A percentile compares a stretch with the other conserved stretches of the same genome.
These are phyloP conservation scores for Cyphellophora europaea DNA, from an alignment of 2,329 filamentous ascomycete species.

Conservation along the genomic window DNA sequence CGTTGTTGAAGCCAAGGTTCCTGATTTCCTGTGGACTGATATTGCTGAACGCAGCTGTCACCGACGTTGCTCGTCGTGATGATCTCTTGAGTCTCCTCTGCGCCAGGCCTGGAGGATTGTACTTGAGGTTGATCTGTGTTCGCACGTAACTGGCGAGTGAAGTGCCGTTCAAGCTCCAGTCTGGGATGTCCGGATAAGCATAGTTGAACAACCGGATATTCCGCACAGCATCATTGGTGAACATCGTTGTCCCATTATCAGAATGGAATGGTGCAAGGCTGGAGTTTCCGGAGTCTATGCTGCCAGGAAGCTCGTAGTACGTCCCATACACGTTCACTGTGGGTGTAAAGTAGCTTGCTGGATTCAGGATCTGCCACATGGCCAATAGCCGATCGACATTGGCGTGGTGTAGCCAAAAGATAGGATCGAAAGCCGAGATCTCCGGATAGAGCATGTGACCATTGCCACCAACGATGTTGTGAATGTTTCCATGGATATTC, in stretches of 20 bases:
- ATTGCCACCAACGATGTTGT: conserved; percentile 45
- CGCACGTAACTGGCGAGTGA: conserved; percentile 31
- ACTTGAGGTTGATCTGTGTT: conserved; percentile 50
- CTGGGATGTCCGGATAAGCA: conserved; percentile 58
- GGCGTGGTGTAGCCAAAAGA: conserved; percentile 67
- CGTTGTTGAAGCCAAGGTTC: conserved; percentile 21
- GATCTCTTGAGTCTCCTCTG: conserved; percentile 1
- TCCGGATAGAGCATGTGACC: conserved; percentile 63
- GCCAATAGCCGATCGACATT: conserved; percentile 68
- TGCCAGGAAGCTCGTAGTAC: conserved; percentile 29
- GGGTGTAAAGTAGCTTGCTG: conserved; percentile 41
- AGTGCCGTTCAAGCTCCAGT: conserved; percentile 29
- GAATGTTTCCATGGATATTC: conserved; percentile 37
- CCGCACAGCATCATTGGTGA: conserved; percentile 56
- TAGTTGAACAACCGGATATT: conserved; percentile 59
- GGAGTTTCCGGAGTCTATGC: conserved; percentile 13
- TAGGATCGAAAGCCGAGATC: conserved; percentile 68
- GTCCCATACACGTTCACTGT: conserved; percentile 47
- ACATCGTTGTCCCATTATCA: conserved; percentile 46
- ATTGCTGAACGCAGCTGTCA: conserved; percentile 26
- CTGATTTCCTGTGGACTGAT: conserved; percentile 12
- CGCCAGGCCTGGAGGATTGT: conserved; percentile 32
- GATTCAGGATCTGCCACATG: conserved; percentile 68
- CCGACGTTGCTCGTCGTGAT: conserved; percentile 9
- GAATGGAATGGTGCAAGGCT: conserved; percentile 55